These are phyloP conservation scores for Ilex paraguariensis DNA, from an alignment of 305 asterid species.

Conservation along the genomic window DNA sequence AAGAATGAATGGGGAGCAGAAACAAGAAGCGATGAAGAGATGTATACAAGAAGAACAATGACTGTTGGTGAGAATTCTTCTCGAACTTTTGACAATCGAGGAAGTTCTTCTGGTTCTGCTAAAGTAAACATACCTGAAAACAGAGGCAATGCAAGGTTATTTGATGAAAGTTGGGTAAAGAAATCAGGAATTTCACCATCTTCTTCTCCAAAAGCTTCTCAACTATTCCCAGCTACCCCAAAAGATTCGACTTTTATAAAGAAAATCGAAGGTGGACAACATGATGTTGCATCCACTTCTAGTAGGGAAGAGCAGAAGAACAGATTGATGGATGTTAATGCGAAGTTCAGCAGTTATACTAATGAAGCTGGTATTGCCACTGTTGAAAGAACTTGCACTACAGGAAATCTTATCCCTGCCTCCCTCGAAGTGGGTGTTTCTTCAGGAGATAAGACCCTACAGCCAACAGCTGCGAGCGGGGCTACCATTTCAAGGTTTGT, in stretches of 20 bases:
- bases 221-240: slow-evolving; percentile 27
- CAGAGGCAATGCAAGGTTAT: slow-evolving; percentile 25
- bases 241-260: slow-evolving; percentile 64
- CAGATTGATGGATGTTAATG: slow-evolving; percentile 28
- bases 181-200: slow-evolving; percentile 33
- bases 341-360: slow-evolving; percentile 24
- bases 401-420: slow-evolving; percentile 27
- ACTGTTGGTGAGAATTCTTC: slow-evolving; percentile 29
- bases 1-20: slow-evolving; percentile 89
- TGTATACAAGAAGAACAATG: slow-evolving; percentile 27
- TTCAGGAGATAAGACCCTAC: slow-evolving; percentile 36
- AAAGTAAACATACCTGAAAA: slow-evolving; percentile 40
- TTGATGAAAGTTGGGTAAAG: slow-evolving; percentile 36
- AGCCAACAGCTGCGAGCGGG: slow-evolving; percentile 27
- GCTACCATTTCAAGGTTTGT: slow-evolving; percentile 47
- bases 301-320: slow-evolving; percentile 38
- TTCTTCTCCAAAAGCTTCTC: slow-evolving; percentile 34
- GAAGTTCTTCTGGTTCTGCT: slow-evolving; percentile 28
- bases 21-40: slow-evolving; percentile 46
- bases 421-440: slow-evolving; percentile 33
- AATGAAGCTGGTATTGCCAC: slow-evolving; percentile 30
- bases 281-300: slow-evolving; percentile 29
- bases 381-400: slow-evolving; percentile 24
- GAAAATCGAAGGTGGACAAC: slow-evolving; percentile 70
- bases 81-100: slow-evolving; percentile 26